A percentile compares a stretch with the other conserved stretches of the same genome.
Conservation (phyloP, 1,284 basidiomycete species). For the Cryptococcus neoformans region DNA sequence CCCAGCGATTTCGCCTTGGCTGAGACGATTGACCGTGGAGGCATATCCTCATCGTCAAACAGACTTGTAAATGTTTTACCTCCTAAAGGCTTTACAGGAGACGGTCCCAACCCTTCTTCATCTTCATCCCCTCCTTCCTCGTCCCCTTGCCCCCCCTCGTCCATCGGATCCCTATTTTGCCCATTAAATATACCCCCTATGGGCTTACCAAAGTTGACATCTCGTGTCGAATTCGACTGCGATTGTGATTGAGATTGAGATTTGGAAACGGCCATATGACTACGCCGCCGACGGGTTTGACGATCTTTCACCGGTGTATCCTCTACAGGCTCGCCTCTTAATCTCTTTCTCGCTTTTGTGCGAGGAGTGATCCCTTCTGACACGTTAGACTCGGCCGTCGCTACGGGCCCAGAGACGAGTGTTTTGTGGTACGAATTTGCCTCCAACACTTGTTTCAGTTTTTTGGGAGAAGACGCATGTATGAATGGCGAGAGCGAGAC, state of each 20-base stretch:
- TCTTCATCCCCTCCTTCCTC: constrained; percentile 15
- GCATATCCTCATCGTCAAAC: constrained; percentile 9
- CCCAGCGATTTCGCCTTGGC: constrained; percentile 1
- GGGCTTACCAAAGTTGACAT: too few relatives aligned
- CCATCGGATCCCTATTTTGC: too few relatives aligned
- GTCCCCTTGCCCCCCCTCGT: constrained; percentile 1
- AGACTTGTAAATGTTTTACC: constrained; percentile 12
- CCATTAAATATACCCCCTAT: too few relatives aligned
- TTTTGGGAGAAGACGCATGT: constrained; percentile 36
- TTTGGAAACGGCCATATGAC: background rate
- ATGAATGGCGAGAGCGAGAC: constrained; percentile 42
- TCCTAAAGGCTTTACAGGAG: constrained; percentile 24
- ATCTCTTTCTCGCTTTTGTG: constrained; percentile 43
- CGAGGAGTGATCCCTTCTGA: constrained; percentile 37
- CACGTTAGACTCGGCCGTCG: constrained; percentile 2
- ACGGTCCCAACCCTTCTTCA: constrained; percentile 38
- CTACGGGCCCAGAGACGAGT: too few relatives aligned
- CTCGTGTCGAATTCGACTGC: too few relatives aligned
- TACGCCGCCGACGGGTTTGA: background rate
- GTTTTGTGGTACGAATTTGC: constrained; percentile 14
- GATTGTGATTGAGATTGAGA: too few relatives aligned
- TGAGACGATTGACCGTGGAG: background rate
- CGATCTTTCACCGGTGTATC: constrained; percentile 4
- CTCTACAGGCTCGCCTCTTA: constrained; percentile 11
- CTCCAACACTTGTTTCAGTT: constrained; percentile 39